Evolutionary conservation across 1,139 yeast genomes (phyloP), one percentile per base, ranked within the genome.

Genomic region (Hanseniaspora uvarum): DNA sequence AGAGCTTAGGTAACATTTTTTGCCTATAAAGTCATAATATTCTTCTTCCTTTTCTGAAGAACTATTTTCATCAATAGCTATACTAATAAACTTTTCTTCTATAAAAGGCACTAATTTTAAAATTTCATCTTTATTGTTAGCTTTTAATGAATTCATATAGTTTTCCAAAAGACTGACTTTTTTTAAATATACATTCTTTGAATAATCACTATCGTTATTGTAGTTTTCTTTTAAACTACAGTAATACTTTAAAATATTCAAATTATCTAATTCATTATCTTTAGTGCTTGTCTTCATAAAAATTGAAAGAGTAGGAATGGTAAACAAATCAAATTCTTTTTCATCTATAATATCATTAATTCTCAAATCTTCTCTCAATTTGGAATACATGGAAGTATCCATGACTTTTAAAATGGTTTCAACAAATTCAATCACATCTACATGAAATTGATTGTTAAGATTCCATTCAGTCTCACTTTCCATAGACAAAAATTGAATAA

Each of bases 401-500:
- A 46, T 16, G 10, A 36, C 21, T 43, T 28, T 30, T 23, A 43
- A 38, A 14, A 50, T 33, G 24, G 40, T 43, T 4, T 50, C 40
- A n/a, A 50, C 33, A 44, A 50, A 44, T 11, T 50, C 53, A 33
- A 50, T 5, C 12, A 24, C 33, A 16, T 50, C 53, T 3, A 50
- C 21, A 16, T 44, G 44, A 21, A 50, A 50, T 26, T 50, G 53
- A n/a, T 24, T 37, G 21, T 50, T 38, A 4, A 50, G n/a, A 18
- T 50, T 50, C 53, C 53, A 50, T n/a, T 50, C 31, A 11, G 5
- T 37, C 3, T 50, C 53, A 12, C 39, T 41, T 10, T 50, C 41
- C n/a, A 50, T 43, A 3, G 37, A 18, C n/a, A 40, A 7, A 21
- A 50, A 50, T 5, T 21, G 24, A 21, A 24, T 28, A 36, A 50